These are phyloP conservation scores for Yarrowia sp. DNA, from an alignment of 805 yeast genomes.

Conservation along the genomic window DNA sequence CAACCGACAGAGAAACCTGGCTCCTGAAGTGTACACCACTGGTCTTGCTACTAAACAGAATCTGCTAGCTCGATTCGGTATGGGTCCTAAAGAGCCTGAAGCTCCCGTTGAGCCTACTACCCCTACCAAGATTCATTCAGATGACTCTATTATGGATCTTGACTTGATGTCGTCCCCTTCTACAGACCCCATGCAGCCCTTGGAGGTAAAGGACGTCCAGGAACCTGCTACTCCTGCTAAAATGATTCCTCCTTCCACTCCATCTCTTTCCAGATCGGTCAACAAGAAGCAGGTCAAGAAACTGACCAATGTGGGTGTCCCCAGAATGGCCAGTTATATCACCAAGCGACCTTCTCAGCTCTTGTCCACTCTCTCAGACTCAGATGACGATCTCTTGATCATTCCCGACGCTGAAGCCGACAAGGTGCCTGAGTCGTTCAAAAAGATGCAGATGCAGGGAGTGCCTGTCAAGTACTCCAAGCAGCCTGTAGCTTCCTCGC, in stretches of 20 bases:
- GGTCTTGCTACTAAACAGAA: conserved; percentile 14
- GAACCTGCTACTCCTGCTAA: background rate
- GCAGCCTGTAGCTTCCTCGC: background rate
- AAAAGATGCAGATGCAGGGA: conserved; percentile 8
- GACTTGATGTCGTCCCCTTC: background rate
- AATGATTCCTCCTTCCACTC: conserved; percentile 1
- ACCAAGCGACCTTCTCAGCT: conserved; percentile 5
- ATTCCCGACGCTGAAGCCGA: conserved; percentile 17
- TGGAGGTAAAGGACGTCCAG: background rate
- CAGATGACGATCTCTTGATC: conserved; percentile 4
- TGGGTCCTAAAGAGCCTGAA: background rate
- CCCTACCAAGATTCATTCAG: background rate
- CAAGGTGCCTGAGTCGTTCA: conserved; percentile 13
- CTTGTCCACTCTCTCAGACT: conserved; percentile 5
- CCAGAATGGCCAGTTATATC: conserved; percentile 12
- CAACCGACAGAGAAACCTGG: conserved; percentile 32
- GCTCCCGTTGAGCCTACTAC: background rate
- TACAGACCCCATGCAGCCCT: background rate
- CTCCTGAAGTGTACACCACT: conserved; percentile 31
- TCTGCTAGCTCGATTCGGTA: conserved; percentile 1
- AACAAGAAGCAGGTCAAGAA: conserved; percentile 19
- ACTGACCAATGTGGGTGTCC: conserved; percentile 13
- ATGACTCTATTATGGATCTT: conserved; percentile 2
- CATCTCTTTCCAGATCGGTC: conserved; percentile 1
- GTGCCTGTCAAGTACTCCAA: background rate